These are phyloP conservation scores for Coffea canephora DNA, from an alignment of 257 asterid species.

Conservation along the genomic window DNA sequence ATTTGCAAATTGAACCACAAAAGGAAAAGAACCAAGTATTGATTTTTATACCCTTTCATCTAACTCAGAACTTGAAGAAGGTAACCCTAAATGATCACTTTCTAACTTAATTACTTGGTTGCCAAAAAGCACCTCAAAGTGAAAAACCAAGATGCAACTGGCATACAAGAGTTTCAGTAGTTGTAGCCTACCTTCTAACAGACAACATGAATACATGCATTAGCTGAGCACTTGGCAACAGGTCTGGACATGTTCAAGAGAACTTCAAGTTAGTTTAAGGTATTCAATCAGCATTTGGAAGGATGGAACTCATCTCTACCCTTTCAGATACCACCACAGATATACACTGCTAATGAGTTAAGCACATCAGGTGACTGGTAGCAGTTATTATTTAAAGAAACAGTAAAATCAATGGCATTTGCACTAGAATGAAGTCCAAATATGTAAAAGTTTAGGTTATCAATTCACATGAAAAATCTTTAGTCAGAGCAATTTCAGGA, in stretches of 20 bases:
- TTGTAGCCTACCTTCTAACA: not conserved
- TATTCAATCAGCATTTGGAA: not conserved
- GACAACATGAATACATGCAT: not conserved
- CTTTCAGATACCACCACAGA: not conserved
- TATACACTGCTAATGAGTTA: not conserved
- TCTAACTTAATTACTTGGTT: too few relatives aligned
- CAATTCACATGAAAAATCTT: not conserved
- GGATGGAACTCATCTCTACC: not conserved
- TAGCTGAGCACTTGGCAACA: not conserved
- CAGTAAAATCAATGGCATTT: not conserved
- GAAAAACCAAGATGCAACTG: not conserved
- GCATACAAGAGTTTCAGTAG: not conserved
- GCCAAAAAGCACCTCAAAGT: not conserved
- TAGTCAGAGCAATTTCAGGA: not conserved
- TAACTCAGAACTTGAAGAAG: not conserved
- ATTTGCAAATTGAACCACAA: not conserved
- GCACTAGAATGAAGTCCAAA: not conserved
- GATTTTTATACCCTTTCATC: not conserved
- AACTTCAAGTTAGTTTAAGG: not conserved
- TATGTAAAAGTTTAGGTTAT: not conserved
- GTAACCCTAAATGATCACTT: not conserved
- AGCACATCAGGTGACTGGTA: not conserved
- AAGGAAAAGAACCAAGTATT: not conserved
- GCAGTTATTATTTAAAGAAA: not conserved
- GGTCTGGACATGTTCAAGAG: not conserved